Evolutionary conservation across 2,329 filamentous ascomycete genomes (phyloP).

Genomic region (Parastagonospora avenae): DNA sequence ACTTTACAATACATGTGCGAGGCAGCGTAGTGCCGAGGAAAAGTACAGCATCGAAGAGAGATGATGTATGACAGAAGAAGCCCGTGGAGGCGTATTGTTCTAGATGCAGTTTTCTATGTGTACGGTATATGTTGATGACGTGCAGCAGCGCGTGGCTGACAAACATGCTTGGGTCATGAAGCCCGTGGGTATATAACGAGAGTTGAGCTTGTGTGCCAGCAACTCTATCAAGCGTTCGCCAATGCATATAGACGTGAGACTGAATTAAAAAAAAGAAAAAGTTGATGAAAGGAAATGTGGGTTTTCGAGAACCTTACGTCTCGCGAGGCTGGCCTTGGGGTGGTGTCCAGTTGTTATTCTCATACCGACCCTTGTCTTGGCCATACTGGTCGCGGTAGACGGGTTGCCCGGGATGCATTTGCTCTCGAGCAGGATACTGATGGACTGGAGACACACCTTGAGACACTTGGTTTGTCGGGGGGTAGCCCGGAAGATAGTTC

Average conservation of each 20-base stretch:
- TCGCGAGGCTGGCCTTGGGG: conserved; percentile 14
- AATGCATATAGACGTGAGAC: neutral
- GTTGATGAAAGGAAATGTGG: neutral
- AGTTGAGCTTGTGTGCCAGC: neutral
- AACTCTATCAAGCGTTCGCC: too few relatives aligned
- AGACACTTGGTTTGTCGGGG: conserved; percentile 4
- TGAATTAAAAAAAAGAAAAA: neutral
- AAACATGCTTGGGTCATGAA: too few relatives aligned
- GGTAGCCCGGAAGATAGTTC: conserved; percentile 25
- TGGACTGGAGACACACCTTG: conserved; percentile 11
- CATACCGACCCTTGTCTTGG: conserved; percentile 25
- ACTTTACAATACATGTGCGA: too few relatives aligned
- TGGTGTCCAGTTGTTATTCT: conserved; percentile 30
- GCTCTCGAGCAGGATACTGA: neutral
- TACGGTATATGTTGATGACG: too few relatives aligned
- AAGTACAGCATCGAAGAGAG: too few relatives aligned
- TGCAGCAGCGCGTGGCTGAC: too few relatives aligned
- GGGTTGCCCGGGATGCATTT: too few relatives aligned
- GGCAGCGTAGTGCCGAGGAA: too few relatives aligned
- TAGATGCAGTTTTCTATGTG: too few relatives aligned
- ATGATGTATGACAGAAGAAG: too few relatives aligned
- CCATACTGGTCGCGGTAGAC: conserved; percentile 22
- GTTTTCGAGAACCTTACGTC: neutral
- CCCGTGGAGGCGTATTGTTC: too few relatives aligned
- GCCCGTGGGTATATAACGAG: neutral